These are phyloP conservation scores for Cryptosporidium xiaoi DNA, from an alignment of 169 alveolate genomes.

Conservation along the genomic window DNA sequence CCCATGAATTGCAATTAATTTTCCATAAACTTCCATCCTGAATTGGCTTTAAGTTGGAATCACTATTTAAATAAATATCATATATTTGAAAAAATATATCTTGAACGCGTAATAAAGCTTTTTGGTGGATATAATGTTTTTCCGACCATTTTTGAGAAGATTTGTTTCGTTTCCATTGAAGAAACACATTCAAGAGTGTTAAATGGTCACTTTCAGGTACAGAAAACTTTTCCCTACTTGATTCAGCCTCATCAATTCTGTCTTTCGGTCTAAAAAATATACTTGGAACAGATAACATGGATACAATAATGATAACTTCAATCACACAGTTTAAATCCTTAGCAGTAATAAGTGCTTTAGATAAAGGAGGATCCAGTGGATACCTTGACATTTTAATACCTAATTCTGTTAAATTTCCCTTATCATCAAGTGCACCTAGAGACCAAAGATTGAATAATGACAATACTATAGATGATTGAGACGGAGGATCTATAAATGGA, in stretches of 20 bases:
- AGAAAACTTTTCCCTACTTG: conserved; percentile 97
- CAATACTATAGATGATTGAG: conserved; percentile 91
- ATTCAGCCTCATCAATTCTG: conserved; percentile 93
- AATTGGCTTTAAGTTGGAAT: conserved; percentile 82
- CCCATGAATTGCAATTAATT: conserved; percentile 76
- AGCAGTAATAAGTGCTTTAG: conserved; percentile 95
- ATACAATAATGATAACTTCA: conserved; percentile 96
- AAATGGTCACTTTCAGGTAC: conserved; percentile 99
- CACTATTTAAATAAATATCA: conserved; percentile 4
- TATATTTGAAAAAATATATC: conserved; percentile 82
- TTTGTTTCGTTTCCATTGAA: conserved; percentile 95
- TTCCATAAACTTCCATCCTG: conserved; percentile 80
- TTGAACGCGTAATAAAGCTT: conserved; percentile 88
- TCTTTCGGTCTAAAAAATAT: conserved; percentile 98
- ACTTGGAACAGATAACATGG: conserved; percentile 97
- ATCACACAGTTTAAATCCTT: conserved; percentile 91
- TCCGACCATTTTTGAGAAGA: conserved; percentile 92
- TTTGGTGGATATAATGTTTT: conserved; percentile 91
- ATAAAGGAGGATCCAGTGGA: conserved; percentile 99
- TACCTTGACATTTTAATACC: conserved; percentile 98
- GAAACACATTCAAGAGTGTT: conserved; percentile 96
- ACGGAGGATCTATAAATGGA: conserved; percentile 99
- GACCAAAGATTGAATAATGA: conserved; percentile 98
- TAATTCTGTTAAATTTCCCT: conserved; percentile 87
- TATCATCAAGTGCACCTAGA: conserved; percentile 92